These are phyloP conservation scores for Trametopsis cervina DNA, from an alignment of 768 basidiomycete species.

Conservation along the genomic window DNA sequence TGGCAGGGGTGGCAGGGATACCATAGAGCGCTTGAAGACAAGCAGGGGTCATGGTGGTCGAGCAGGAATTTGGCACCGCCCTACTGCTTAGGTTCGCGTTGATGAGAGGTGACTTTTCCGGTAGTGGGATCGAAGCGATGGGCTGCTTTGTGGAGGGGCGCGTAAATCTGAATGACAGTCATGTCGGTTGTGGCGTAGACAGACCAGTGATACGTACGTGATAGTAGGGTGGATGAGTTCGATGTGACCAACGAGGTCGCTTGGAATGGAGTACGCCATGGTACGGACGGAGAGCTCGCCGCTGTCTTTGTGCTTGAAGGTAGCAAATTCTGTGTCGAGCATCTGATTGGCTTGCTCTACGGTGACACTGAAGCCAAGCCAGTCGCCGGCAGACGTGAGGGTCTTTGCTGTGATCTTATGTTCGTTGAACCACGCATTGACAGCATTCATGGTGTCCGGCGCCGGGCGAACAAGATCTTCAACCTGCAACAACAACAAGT, in stretches of 20 bases:
- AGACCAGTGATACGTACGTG: constrained; percentile 13
- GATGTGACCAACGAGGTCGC: constrained; percentile 22
- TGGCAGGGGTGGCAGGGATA: constrained; percentile 7
- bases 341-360: constrained; percentile 29
- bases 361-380: constrained; percentile 27
- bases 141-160: too few relatives aligned
- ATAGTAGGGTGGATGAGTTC: constrained; percentile 24
- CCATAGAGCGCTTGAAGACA: constrained; percentile 24
- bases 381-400: constrained; percentile 26
- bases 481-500: too few relatives aligned
- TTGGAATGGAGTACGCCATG: constrained; percentile 29
- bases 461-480: constrained; percentile 22
- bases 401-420: constrained; percentile 20
- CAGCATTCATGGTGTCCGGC: constrained; percentile 20
- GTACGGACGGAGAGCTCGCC: constrained; percentile 27
- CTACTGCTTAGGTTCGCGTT: too few relatives aligned
- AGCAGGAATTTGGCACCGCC: constrained; percentile 14
- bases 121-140: too few relatives aligned
- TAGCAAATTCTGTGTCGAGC: constrained; percentile 26
- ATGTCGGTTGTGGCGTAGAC: too few relatives aligned
- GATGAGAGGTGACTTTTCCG: too few relatives aligned
- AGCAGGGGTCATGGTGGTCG: constrained; percentile 15
- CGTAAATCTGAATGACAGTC: too few relatives aligned
- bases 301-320: constrained; percentile 24
- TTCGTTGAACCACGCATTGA: constrained; percentile 21